These are phyloP conservation scores for Gaertneriomyces semiglobifer DNA, from an alignment of 192 early-diverging fungal species.

Conservation along the genomic window DNA sequence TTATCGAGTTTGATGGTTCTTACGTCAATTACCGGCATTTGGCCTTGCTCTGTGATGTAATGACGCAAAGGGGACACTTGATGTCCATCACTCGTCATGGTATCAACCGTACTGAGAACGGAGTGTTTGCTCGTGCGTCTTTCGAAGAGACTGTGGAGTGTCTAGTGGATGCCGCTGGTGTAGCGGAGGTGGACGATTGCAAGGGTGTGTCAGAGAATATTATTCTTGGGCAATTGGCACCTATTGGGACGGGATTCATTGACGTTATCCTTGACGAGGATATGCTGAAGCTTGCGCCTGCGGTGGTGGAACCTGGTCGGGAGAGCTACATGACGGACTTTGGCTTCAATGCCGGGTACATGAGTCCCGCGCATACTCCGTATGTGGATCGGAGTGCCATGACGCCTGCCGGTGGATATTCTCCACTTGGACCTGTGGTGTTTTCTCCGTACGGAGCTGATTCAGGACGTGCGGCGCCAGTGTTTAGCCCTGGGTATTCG, in stretches of 20 bases:
- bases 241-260: slow-evolving; percentile 91
- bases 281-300: slow-evolving; percentile 68
- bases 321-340: neutral
- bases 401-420: slow-evolving; percentile 41
- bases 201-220: slow-evolving; percentile 97
- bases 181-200: slow-evolving; percentile 91
- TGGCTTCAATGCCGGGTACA: slow-evolving; percentile 38
- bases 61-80: slow-evolving; percentile 88
- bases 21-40: slow-evolving; percentile 99
- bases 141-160: slow-evolving; percentile 99
- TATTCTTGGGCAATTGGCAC: slow-evolving; percentile 94
- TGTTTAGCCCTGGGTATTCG: slow-evolving; percentile 43
- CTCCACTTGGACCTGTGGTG: slow-evolving; percentile 63
- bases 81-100: slow-evolving; percentile 98
- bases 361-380: slow-evolving; percentile 77
- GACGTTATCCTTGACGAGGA: slow-evolving; percentile 93
- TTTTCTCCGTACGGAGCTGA: slow-evolving; percentile 86
- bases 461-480: slow-evolving; percentile 56
- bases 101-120: slow-evolving; percentile 94
- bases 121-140: slow-evolving; percentile 89
- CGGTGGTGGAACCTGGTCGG: slow-evolving; percentile 7
- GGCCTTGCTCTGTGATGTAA: slow-evolving; percentile 91
- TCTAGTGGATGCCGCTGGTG: slow-evolving; percentile 90
- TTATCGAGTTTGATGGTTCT: slow-evolving; percentile 93
- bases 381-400: slow-evolving; percentile 57